These are phyloP conservation scores for Zizania palustris DNA, from an alignment of 202 grass and related monocot genomes.

Conservation along the genomic window DNA sequence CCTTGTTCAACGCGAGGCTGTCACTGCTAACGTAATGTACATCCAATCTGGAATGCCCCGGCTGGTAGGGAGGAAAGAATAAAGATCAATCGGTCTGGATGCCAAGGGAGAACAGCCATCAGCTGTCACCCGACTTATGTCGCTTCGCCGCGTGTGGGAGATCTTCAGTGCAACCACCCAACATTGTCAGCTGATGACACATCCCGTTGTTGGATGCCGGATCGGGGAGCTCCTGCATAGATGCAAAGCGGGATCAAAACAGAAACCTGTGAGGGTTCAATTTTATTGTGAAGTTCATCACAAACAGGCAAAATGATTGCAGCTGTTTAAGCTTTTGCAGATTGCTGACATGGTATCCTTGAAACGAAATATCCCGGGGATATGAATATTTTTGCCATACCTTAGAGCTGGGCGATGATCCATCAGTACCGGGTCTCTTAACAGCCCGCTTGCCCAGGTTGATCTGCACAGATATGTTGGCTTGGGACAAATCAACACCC, in stretches of 20 bases:
- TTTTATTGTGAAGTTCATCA: background rate
- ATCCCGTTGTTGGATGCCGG: conserved; percentile 44
- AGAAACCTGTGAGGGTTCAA: background rate
- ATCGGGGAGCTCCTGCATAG: conserved; percentile 45
- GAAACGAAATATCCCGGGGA: background rate
- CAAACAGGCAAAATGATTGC: conserved; percentile 11
- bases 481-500: conserved; percentile 85
- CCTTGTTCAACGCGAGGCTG: conserved; percentile 22
- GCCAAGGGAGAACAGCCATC: background rate
- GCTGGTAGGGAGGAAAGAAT: conserved; percentile 55
- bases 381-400: conserved; percentile 34
- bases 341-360: background rate
- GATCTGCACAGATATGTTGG: conserved; percentile 88
- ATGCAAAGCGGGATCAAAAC: background rate
- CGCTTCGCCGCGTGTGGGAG: conserved; percentile 57
- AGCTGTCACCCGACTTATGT: conserved; percentile 54
- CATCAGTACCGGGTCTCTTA: conserved; percentile 52
- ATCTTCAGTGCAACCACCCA: conserved; percentile 29
- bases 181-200: conserved; percentile 34
- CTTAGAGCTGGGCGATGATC: conserved; percentile 51
- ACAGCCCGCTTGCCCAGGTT: conserved; percentile 82
- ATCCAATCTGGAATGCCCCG: conserved; percentile 35
- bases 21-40: conserved; percentile 58
- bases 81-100: conserved; percentile 30
- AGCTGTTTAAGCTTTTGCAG: background rate